Base-by-base conservation (phyloP, 148 eudicot genomes). In the Camellia japonica region DNA sequence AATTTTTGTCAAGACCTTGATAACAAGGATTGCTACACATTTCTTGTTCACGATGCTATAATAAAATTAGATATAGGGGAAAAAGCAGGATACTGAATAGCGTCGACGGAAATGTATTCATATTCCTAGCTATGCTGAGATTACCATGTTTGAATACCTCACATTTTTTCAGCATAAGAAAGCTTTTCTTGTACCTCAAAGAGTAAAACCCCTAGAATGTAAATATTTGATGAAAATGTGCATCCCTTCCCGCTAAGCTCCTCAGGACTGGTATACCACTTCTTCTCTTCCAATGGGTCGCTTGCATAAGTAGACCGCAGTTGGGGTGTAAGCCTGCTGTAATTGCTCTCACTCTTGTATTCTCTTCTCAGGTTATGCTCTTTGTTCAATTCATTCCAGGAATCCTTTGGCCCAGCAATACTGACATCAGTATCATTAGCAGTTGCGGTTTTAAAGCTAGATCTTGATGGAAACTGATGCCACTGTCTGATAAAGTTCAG, bases 261-360 rank as follows among this genome's bases (percentile, higher is more conserved):
- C 87, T 93, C 99, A 6, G 98, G 99, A 84, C 97, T 90, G 77
- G 89, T 80, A 84, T 95, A 95, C 99, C 99, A 95, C 30, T 30
- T 30, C 60, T 88, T 89, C 83, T 83, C 94, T 85, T 95, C 99
- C 70, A 85, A 78, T 63, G 81, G 80, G 84, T 73, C 83, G 73
- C 81, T 84, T 23, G 20, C 86, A 79, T 76, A 87, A 69, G 80
- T 59, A 60, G 80, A 77, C 68, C 63, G 76, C 70, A 78, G 80
- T 38, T 76, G 87, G 49, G 83, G 63, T 43, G 85, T 58, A 80
- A 79, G 73, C 76, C 84, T 52, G 43, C 80, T 73, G 54, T 84
- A 82, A 58, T 87, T 82, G 80, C 84, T 82, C 71, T 70, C 82
- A 49, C 52, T 82, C 80, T 81, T 81, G 73, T 65, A 66, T 76